Percentiles rank a stretch among this genome's conserved stretches.
Conservation (phyloP, 2,329 filamentous ascomycete genomes). For the Lachnellula cervina region DNA sequence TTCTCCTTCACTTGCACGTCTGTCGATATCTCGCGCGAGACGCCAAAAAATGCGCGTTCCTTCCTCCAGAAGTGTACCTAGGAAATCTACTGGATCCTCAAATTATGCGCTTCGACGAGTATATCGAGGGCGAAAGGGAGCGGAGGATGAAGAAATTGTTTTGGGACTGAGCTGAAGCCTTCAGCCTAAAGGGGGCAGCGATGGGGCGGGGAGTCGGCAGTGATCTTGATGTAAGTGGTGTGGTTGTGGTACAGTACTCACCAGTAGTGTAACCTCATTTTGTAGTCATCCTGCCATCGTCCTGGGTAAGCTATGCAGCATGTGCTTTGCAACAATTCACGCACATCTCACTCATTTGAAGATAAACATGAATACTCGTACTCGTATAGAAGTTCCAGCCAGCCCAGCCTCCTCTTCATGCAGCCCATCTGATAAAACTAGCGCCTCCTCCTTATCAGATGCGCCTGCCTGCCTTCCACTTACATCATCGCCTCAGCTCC, state of each 20-base stretch:
- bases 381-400: not conserved
- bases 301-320: not conserved
- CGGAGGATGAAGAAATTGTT: slow-evolving; percentile 20
- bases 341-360: not conserved
- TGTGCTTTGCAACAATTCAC: not conserved
- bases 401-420: too few relatives aligned
- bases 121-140: slow-evolving; percentile 19
- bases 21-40: slow-evolving; percentile 33
- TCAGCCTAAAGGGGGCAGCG: too few relatives aligned
- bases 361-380: not conserved
- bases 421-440: not conserved
- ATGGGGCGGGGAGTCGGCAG: too few relatives aligned
- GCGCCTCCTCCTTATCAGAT: slow-evolving; percentile 1
- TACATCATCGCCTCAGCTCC: slow-evolving; percentile 9
- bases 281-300: too few relatives aligned
- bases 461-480: not conserved
- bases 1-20: slow-evolving; percentile 34
- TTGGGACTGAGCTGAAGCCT: slow-evolving; percentile 7
- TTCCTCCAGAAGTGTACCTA: slow-evolving; percentile 29
- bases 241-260: too few relatives aligned
- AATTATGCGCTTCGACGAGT: slow-evolving; percentile 18
- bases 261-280: too few relatives aligned
- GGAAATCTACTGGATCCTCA: slow-evolving; percentile 15
- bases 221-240: too few relatives aligned
- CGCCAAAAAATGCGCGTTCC: slow-evolving; percentile 31